These are phyloP conservation scores for Fusarium sp. DNA, from an alignment of 2,329 filamentous ascomycete genomes.

Conservation along the genomic window DNA sequence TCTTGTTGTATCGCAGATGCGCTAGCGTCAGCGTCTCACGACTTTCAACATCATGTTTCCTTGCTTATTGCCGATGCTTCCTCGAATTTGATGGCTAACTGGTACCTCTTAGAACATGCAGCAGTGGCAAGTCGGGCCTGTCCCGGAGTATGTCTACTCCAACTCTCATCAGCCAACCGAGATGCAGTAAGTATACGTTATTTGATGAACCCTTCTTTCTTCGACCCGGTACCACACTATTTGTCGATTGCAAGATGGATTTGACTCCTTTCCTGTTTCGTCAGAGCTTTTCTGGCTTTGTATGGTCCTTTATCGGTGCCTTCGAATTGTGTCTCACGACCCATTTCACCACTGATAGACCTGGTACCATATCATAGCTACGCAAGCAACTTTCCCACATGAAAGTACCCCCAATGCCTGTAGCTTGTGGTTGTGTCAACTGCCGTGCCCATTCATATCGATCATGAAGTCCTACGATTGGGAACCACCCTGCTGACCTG, in stretches of 20 bases:
- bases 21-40: constrained; percentile 21
- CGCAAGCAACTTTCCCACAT: constrained; percentile 26
- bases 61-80: constrained; percentile 16
- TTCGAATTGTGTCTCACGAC: constrained; percentile 8
- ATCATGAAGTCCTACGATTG: constrained; percentile 39
- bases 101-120: constrained; percentile 63
- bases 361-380: constrained; percentile 22
- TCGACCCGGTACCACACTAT: constrained; percentile 34
- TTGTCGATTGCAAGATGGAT: constrained; percentile 30
- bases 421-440: constrained; percentile 16
- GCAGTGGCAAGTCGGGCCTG: constrained; percentile 71
- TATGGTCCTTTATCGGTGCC: background rate
- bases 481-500: constrained; percentile 48
- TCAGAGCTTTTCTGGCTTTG: constrained; percentile 22
- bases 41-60: constrained; percentile 21
- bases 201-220: constrained; percentile 50
- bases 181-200: constrained; percentile 69
- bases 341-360: constrained; percentile 39
- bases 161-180: constrained; percentile 66
- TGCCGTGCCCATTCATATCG: constrained; percentile 44
- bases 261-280: constrained; percentile 36
- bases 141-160: constrained; percentile 70
- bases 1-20: constrained; percentile 23
- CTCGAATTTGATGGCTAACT: constrained; percentile 37
- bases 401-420: constrained; percentile 13